Evolutionary conservation across 2,329 filamentous ascomycete species (phyloP), one percentile per base, ranked within the genome.

Genomic region (Beauveria scarabaeidicola): DNA sequence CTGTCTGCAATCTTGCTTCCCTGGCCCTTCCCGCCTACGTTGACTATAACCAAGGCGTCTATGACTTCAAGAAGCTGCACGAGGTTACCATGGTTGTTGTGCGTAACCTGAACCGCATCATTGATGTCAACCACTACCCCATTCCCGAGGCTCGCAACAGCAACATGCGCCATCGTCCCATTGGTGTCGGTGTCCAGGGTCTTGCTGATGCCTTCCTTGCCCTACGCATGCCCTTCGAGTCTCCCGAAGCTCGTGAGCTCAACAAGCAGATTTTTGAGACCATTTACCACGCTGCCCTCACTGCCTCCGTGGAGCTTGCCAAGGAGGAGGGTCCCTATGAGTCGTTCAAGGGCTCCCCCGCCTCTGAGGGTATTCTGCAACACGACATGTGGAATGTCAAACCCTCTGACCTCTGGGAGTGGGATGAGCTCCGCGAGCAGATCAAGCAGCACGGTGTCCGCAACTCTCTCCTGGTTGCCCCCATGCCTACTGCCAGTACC

Each of bases 221-320:
- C 65, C 86, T 99, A 57, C 92, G 94, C 70, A 83, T 97, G 81
- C 93, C 94, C 36, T 99, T 99, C 70, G 94, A 99, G 75, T 99
- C 94, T 17, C 86, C 91, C 5, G 91, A 97, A 77, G 94, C 94
- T 63, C 90, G 88, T 67, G 84, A 94, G 74, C 84, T 99, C 70
- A 99, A 99, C 82, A 92, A 89, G 70, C 91, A 99, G 75, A 97
- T 99, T 75, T 99, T 99, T 66, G 94, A 99, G 82, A 99, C 94
- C 64, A 97, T 99, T 75, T 99, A 99, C 79, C 94, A 99, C 74
- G 94, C 88, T 72, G 90, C 91, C 60, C 79, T 97, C 63, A 96
- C 92, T 59, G 88, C 91, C 23, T 99, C 94, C 1, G 86, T 89
- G 70, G 86, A 96, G 61, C 78, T 97, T 65, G 91, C 94, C 63